Base-by-base conservation (phyloP, 441 rosid species). In the Pelargonium australe region DNA sequence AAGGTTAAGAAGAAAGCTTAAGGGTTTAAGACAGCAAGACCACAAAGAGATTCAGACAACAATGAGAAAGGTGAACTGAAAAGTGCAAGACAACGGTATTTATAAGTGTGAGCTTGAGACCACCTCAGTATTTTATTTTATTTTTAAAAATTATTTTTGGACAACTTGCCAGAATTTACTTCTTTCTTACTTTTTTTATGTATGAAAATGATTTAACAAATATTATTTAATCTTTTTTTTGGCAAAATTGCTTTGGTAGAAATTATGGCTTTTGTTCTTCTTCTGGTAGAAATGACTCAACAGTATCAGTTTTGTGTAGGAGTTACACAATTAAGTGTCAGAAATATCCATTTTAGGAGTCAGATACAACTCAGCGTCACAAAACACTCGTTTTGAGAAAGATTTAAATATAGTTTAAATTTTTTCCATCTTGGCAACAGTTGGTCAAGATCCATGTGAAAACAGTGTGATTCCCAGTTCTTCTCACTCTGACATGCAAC, bases 1-100 rank as follows among this genome's bases (percentile, higher is more conserved):
- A 16, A 55, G 45, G 7, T 16, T 25, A 55, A 55, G 61, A 55
- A 55, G 61, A 55, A 55, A 55, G 61, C 10, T 55, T 55, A 55
- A 14, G 58, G 58, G 13, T 7, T 53, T 14, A 53, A n/a, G 58
- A 53, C 14, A 53, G 4, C 58, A n/a, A 53, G 16, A n/a, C 7
- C 58, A 14, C 8, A 53, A 4, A n/a, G 19, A n/a, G 7, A 53
- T 53, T 5, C 19, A 53, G 58, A 14, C 58, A n/a, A 53, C 19
- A 53, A 17, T n/a, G 14, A 14, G 7, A 53, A 53, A 4, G 23
- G 61, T 55, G 61, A 51, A 14, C 9, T 16, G 61, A 55, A 16
- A 55, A 5, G 7, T 55, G 61, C 17, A 55, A 55, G 61, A 17
- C 23, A 55, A 16, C 61, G 14, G 20, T 55, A 55, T 6, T 55